phyloP scores from a whole-genome alignment of 2,329 filamentous ascomycete genomes.

The Xylariaceae sp. region DNA sequence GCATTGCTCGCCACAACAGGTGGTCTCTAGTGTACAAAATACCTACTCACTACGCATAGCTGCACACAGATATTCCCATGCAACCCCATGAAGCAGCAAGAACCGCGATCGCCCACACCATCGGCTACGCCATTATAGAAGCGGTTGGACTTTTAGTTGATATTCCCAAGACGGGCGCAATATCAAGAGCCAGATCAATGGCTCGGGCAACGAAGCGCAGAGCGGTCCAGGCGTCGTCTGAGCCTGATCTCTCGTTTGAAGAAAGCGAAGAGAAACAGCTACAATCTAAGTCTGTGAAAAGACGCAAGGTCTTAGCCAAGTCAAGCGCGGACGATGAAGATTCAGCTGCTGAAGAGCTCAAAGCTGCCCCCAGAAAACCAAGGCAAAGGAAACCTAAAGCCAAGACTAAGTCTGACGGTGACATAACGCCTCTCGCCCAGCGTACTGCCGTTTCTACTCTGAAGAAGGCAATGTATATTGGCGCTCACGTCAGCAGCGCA shows the following conservation, averaged over 20 bases:
- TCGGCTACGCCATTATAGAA: conserved; percentile 10
- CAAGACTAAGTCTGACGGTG: conserved; percentile 37
- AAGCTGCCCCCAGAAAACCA: conserved; percentile 39
- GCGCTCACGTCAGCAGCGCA: conserved; percentile 86
- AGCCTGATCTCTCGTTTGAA: conserved; percentile 10
- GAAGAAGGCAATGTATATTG: conserved; percentile 72
- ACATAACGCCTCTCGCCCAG: conserved; percentile 59
- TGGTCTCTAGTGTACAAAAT: no score
- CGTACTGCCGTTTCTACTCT: conserved; percentile 62
- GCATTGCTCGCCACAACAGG: no score
- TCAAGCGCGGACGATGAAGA: conserved; percentile 19
- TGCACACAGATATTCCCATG: conserved; percentile 5
- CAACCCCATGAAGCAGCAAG: conserved; percentile 9
- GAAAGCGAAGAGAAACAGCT: conserved; percentile 5
- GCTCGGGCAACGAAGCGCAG: conserved; percentile 23
- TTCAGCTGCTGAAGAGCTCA: conserved; percentile 9
- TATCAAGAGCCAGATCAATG: conserved; percentile 17
- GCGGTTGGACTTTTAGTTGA: conserved; percentile 21
- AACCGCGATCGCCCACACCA: neutral
- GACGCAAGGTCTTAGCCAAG: conserved; percentile 36
- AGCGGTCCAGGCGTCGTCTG: conserved; percentile 18
- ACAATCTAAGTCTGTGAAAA: conserved; percentile 35
- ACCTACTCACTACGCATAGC: no score
- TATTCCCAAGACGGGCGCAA: conserved; percentile 24
- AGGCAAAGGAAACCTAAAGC: conserved; percentile 36